phyloP scores from a whole-genome alignment of 2,329 filamentous ascomycete genomes.

The Nemania sp. region DNA sequence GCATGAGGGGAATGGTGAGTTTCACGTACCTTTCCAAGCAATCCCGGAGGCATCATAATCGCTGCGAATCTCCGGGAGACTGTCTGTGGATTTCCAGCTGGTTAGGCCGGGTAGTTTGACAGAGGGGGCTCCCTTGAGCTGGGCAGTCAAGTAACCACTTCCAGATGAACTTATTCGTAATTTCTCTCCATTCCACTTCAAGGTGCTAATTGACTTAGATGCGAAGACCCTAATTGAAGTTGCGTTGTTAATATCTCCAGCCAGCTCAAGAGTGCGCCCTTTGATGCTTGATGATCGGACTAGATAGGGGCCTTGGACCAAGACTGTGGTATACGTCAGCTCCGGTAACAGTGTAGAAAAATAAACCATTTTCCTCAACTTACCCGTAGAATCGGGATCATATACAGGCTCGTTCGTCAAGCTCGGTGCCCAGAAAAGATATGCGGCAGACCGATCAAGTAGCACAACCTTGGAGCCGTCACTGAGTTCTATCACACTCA shows the following conservation, averaged over 20 bases:
- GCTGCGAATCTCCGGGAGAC: constrained; percentile 60
- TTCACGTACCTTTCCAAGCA: constrained; percentile 57
- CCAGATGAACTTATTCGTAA: constrained; percentile 45
- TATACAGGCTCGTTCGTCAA: constrained; percentile 61
- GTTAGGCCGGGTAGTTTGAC: constrained; percentile 56
- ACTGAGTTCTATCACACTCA: constrained; percentile 59
- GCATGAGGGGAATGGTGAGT: not conserved
- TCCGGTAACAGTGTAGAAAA: not conserved
- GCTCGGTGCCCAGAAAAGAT: constrained; percentile 67
- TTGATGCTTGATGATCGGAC: constrained; percentile 59
- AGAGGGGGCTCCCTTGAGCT: constrained; percentile 45
- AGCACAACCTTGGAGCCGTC: constrained; percentile 64
- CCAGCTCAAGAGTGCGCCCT: constrained; percentile 54
- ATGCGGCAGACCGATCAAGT: constrained; percentile 65
- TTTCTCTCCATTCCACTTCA: constrained; percentile 65
- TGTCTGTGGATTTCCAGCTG: constrained; percentile 61
- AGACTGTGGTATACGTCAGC: constrained; percentile 51
- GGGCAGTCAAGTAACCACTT: constrained; percentile 48
- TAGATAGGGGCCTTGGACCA: constrained; percentile 65
- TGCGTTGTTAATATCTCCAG: constrained; percentile 59
- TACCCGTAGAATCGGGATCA: constrained; percentile 59
- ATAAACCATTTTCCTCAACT: not conserved
- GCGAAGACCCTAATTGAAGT: constrained; percentile 62
- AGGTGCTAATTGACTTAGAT: constrained; percentile 56
- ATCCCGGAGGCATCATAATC: constrained; percentile 58